Evolutionary conservation across 2,329 filamentous ascomycete species (phyloP).

Genomic region (Paecilomyces sp.): DNA sequence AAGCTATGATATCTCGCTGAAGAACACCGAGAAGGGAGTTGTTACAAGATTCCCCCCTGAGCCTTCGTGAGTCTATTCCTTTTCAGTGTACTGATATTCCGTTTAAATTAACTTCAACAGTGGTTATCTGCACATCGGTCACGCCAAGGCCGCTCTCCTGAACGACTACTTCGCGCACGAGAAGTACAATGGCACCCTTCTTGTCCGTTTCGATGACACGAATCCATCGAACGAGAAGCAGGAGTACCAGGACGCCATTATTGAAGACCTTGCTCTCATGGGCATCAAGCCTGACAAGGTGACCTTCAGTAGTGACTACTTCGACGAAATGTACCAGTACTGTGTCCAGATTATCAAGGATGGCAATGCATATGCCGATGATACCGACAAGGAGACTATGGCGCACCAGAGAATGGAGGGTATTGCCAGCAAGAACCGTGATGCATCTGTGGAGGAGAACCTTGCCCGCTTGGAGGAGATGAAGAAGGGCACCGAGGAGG

Average conservation of each 20-base stretch:
- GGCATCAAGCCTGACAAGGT: constrained; percentile 82
- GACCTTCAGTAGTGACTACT: constrained; percentile 92
- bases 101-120: constrained; percentile 10
- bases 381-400: constrained; percentile 87
- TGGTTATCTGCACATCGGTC: constrained; percentile 90
- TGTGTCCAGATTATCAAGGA: constrained; percentile 77
- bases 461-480: constrained; percentile 85
- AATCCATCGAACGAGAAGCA: constrained; percentile 97
- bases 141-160: constrained; percentile 86
- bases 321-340: constrained; percentile 82
- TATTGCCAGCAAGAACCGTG: constrained; percentile 72
- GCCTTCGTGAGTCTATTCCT: constrained; percentile 60
- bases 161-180: constrained; percentile 97
- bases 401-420: constrained; percentile 76
- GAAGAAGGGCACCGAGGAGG: constrained; percentile 76
- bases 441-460: constrained; percentile 73
- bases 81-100: neutral
- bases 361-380: constrained; percentile 87
- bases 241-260: constrained; percentile 89
- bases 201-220: constrained; percentile 92
- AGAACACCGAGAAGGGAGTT: constrained; percentile 79
- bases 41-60: constrained; percentile 90
- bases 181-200: constrained; percentile 82
- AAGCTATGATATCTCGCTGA: constrained; percentile 82
- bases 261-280: constrained; percentile 85